Percentiles rank a stretch among this genome's conserved stretches.
Evolutionary conservation across 2,329 filamentous ascomycete species (phyloP).

Genomic region (Nemania sp.): DNA sequence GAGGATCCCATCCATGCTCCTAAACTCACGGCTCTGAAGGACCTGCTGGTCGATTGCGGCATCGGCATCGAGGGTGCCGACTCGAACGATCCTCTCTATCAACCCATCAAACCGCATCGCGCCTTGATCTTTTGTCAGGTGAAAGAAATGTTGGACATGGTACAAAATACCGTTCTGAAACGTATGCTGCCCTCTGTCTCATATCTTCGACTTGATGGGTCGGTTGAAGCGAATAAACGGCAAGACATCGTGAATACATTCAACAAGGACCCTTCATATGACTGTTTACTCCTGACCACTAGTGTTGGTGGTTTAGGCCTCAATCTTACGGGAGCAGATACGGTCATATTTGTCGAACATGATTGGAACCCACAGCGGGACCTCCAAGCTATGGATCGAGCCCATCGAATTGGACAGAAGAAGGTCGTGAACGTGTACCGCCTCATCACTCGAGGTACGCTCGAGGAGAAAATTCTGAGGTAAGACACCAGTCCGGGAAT

Average conservation of each 20-base stretch:
- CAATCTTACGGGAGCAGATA: conserved; percentile 95
- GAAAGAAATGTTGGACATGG: conserved; percentile 99
- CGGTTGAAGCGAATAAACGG: conserved; percentile 87
- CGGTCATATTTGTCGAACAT: conserved; percentile 98
- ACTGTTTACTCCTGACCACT: conserved; percentile 90
- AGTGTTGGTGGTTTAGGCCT: conserved; percentile 92
- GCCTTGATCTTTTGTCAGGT: conserved; percentile 98
- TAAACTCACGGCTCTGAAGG: conserved; percentile 86
- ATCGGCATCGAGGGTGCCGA: conserved; percentile 78
- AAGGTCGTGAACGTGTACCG: conserved; percentile 99
- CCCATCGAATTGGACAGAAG: conserved; percentile 98
- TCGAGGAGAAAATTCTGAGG: conserved; percentile 96
- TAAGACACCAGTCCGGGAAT: conserved; percentile 21
- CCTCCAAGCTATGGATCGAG: conserved; percentile 97
- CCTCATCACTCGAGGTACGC: conserved; percentile 88
- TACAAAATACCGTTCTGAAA: conserved; percentile 89
- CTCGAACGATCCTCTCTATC: conserved; percentile 61
- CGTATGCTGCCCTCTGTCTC: conserved; percentile 91
- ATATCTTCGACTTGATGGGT: conserved; percentile 90
- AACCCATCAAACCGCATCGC: conserved; percentile 93
- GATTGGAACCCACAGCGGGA: conserved; percentile 99
- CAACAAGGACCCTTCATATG: conserved; percentile 96
- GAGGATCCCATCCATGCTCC: conserved; percentile 88
- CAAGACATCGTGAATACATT: conserved; percentile 99
- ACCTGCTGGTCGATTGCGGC: conserved; percentile 96